phyloP scores from a whole-genome alignment of 441 rosid species.

The Aleurites moluccanus region DNA sequence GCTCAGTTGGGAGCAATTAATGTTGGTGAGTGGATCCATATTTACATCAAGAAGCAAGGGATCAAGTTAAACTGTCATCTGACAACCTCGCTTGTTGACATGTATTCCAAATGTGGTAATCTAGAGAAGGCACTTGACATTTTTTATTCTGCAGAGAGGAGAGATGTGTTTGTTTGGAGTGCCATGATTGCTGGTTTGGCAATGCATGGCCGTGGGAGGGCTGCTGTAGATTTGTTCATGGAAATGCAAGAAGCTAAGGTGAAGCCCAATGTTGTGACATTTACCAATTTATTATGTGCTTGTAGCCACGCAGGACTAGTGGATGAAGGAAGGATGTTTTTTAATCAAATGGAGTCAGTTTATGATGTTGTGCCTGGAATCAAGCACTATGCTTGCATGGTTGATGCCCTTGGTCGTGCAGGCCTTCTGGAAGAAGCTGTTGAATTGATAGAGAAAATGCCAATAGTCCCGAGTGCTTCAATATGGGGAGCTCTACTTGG shows the following conservation, averaged over 20 bases:
- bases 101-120: slow-evolving; percentile 78
- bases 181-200: slow-evolving; percentile 75
- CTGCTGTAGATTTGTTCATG: slow-evolving; percentile 52
- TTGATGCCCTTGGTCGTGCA: slow-evolving; percentile 71
- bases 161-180: slow-evolving; percentile 74
- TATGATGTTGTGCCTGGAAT: slow-evolving; percentile 54
- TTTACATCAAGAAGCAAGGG: slow-evolving; percentile 44
- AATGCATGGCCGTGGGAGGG: slow-evolving; percentile 66
- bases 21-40: slow-evolving; percentile 54
- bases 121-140: slow-evolving; percentile 63
- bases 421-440: slow-evolving; percentile 64
- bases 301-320: slow-evolving; percentile 77
- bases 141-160: slow-evolving; percentile 44
- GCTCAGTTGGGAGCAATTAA: slow-evolving; percentile 66
- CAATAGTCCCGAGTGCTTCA: slow-evolving; percentile 50
- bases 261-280: slow-evolving; percentile 64
- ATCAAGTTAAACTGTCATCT: slow-evolving; percentile 53
- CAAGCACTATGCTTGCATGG: slow-evolving; percentile 67
- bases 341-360: slow-evolving; percentile 47
- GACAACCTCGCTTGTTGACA: slow-evolving; percentile 63
- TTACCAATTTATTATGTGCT: slow-evolving; percentile 62
- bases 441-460: slow-evolving; percentile 57
- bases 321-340: slow-evolving; percentile 52
- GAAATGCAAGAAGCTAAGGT: slow-evolving; percentile 55
- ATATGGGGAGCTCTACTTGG: slow-evolving; percentile 80